Base-by-base conservation (phyloP, 441 rosid genomes). In the Aquilaria agallochum region DNA sequence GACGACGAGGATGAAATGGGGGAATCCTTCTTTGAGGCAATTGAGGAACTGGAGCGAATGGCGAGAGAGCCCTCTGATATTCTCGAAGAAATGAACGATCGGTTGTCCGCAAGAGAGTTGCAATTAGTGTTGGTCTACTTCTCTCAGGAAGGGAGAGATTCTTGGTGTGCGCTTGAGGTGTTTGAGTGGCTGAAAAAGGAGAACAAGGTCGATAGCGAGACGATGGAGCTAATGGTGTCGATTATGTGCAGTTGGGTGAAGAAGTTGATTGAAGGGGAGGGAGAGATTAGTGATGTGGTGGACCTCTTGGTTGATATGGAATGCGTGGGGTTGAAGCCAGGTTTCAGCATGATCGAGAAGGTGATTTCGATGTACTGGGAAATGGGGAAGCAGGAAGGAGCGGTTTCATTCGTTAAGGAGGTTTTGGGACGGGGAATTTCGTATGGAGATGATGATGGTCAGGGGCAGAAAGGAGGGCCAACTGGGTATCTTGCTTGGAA, bases 131-230 rank as follows among this genome's bases (percentile, higher is more conserved):
- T 93, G 13, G 98, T 93, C 11, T 93, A 93, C 72, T 93, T 93
- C 68, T 80, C 98, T 47, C 98, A 88, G 58, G 95, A 93, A 70
- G 98, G 97, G 57, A 85, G 96, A 59, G 98, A 93, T 50, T 90
- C 97, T 0, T 90, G 97, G 98, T 90, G 97, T 63, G 90, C 97
- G 0, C 92, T 93, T 4, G 98, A 93, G 76, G 97, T 93, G 13
- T 93, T 93, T 56, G 98, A 93, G 68, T 93, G 98, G 97, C 68
- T 93, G 48, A 83, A 75, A 47, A 90, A 87, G 76, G 97, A 87
- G 69, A 79, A 90, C 50, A 76, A 81, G 52, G 97, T 93, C 3
- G 98, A 93, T 68, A 77, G 81, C 51, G 96, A 93, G 76, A 88
- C 87, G 0, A 87, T 90, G 97, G 98, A 88, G 85, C 85, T 93